A percentile compares a stretch with the other conserved stretches of the same genome.
phyloP scores from a whole-genome alignment of 148 eudicot species.

The Drosera capensis region DNA sequence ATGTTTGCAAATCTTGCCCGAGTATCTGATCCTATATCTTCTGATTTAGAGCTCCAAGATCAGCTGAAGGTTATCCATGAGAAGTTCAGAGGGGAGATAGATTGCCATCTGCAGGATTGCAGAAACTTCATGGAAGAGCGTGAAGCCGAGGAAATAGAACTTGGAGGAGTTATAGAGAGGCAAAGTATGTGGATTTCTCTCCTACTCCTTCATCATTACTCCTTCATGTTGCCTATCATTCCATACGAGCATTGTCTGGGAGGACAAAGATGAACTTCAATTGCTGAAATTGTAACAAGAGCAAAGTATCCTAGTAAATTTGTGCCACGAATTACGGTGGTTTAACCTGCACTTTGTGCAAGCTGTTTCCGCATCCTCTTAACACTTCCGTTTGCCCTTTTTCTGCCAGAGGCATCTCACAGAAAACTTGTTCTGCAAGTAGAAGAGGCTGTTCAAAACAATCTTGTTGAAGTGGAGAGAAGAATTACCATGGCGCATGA shows the following conservation, averaged over 20 bases:
- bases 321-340: background rate
- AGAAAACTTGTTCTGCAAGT: conserved; percentile 47
- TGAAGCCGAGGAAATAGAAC: background rate
- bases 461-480: conserved; percentile 46
- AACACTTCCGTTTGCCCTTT: conserved; percentile 6
- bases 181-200: too few relatives aligned
- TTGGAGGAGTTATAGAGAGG: background rate
- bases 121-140: background rate
- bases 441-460: conserved; percentile 44
- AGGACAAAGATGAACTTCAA: background rate
- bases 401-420: conserved; percentile 37
- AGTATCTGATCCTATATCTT: background rate
- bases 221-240: background rate
- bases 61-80: background rate
- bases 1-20: background rate
- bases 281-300: too few relatives aligned
- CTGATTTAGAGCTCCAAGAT: background rate
- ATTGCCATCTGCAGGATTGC: background rate
- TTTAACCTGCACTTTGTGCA: background rate
- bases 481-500: conserved; percentile 34
- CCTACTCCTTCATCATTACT: background rate
- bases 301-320: background rate
- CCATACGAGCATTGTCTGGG: background rate
- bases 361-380: background rate
- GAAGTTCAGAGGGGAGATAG: background rate